Conservation (phyloP, 805 yeast genomes). For the Brettanomyces nanus region DNA sequence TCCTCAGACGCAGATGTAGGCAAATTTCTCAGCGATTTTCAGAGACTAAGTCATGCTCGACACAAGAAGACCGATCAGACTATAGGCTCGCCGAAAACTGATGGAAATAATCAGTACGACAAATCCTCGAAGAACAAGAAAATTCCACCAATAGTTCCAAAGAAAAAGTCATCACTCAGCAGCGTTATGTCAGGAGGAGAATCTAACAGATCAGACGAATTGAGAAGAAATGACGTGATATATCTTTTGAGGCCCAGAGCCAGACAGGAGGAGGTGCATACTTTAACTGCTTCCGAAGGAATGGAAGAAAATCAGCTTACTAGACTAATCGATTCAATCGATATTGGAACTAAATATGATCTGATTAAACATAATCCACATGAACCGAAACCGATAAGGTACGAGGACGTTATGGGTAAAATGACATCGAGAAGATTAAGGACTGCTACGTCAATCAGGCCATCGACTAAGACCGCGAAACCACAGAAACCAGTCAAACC, state of each 20-base stretch:
- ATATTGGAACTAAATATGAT: constrained; percentile 5
- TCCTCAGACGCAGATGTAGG: constrained; percentile 19
- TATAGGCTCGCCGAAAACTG: constrained; percentile 11
- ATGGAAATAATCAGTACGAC: constrained; percentile 16
- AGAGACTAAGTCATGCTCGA: constrained; percentile 12
- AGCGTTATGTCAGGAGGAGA: constrained; percentile 1
- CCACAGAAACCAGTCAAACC: too few species aligned
- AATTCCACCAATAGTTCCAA: constrained; percentile 21
- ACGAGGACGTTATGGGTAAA: constrained; percentile 18
- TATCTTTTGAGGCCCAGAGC: constrained; percentile 12
- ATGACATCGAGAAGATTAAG: too few species aligned
- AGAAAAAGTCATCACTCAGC: constrained; percentile 11
- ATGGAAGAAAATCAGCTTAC: constrained; percentile 3
- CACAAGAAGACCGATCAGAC: constrained; percentile 15
- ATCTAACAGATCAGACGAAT: too few species aligned
- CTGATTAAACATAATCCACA: constrained; percentile 3
- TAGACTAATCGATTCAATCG: constrained; percentile 7
- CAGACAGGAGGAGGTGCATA: constrained; percentile 6
- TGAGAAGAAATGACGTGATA: constrained; percentile 7
- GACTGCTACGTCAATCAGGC: too few species aligned
- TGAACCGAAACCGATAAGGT: constrained; percentile 18
- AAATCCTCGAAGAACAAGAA: constrained; percentile 17
- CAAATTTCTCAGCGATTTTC: constrained; percentile 16
- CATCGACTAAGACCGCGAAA: too few species aligned
- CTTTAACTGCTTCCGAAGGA: not conserved